Base-by-base conservation (phyloP, 2,329 filamentous ascomycete species). In the Chaetomiaceae sp. region DNA sequence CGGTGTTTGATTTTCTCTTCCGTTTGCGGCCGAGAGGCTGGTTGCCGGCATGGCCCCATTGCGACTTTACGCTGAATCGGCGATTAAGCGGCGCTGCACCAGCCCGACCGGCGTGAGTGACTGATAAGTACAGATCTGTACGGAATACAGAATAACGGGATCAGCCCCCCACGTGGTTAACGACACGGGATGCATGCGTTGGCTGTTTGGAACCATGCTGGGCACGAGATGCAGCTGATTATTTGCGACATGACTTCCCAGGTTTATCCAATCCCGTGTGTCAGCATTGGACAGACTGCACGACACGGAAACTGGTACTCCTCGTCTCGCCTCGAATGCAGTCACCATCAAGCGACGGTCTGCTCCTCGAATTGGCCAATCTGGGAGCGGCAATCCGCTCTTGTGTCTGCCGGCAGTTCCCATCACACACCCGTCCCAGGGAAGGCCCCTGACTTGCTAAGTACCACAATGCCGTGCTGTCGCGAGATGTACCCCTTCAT, bases 401-500 rank as follows among this genome's bases (percentile, higher is more conserved):
- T n/a, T 17, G 5, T 27, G 8, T 12, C 23, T 33, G 30, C 30
- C 30, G 30, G 5, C 30, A 33, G 30, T n/a, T 12, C 46, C 37
- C 31, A 23, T 61, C 59, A 85, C 42, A 85, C 70, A 16, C 88
- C 87, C 20, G 95, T 97, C 20, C 91, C 91, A 0, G 95, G 93
- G 64, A 99, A 99, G 2, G 93, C 92, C 35, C 88, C 89, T 52
- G 81, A 87, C 69, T 96, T 97, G 68, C 89, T 96, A 51, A 99
- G 72, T 17, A 99, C 93, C 23, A 99, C 87, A 59, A 91, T 91
- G 30, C 86, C 87, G 60, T 87, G 83, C 60, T 96, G 91, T 48
- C 92, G 86, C 27, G 92, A 86, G 60, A 99, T 99, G 70, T 99
- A 99, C 35, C 95, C 93, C 71, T 97, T 99, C 88, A 99, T 96